Conservation (phyloP, 345 rosid genomes). For the Lepidium aucheri region DNA sequence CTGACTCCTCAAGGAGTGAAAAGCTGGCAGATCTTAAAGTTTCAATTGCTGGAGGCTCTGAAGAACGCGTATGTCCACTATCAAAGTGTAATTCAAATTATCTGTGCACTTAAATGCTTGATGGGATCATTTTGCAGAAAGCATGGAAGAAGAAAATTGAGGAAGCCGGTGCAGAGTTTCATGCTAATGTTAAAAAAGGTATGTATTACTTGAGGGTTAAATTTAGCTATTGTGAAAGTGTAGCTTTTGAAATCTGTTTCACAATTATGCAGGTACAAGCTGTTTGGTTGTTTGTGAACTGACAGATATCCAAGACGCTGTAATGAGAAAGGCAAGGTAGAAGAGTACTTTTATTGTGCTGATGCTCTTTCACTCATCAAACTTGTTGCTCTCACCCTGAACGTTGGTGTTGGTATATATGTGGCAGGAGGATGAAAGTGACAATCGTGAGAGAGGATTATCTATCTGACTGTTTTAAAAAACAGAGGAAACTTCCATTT, state of each 20-base stretch:
- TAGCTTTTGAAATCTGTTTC: background rate
- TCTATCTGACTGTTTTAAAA: conserved; percentile 68
- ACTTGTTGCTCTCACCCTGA: background rate
- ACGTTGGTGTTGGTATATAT: conserved; percentile 6
- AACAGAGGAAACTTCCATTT: conserved; percentile 71
- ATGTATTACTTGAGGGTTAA: background rate
- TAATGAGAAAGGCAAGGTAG: conserved; percentile 82
- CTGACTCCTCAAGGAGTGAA: conserved; percentile 48
- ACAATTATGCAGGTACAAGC: conserved; percentile 55
- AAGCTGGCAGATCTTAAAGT: conserved; percentile 65
- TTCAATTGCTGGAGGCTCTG: conserved; percentile 52
- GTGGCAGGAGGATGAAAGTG: conserved; percentile 79
- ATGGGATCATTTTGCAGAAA: conserved; percentile 42
- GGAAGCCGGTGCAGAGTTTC: conserved; percentile 66
- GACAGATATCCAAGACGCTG: conserved; percentile 46
- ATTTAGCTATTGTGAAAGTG: background rate
- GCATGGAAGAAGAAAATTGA: conserved; percentile 75
- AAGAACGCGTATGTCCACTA: conserved; percentile 43
- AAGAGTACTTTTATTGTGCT: conserved; percentile 13
- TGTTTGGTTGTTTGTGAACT: conserved; percentile 73
- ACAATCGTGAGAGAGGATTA: conserved; percentile 81
- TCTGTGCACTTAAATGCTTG: conserved; percentile 9
- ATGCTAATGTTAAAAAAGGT: conserved; percentile 76
- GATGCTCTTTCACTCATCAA: conserved; percentile 2
- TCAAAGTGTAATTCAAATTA: background rate